Evolutionary conservation across 2,329 filamentous ascomycete species (phyloP), one percentile per base, ranked within the genome.

Genomic region (Aspergillus uvarum): DNA sequence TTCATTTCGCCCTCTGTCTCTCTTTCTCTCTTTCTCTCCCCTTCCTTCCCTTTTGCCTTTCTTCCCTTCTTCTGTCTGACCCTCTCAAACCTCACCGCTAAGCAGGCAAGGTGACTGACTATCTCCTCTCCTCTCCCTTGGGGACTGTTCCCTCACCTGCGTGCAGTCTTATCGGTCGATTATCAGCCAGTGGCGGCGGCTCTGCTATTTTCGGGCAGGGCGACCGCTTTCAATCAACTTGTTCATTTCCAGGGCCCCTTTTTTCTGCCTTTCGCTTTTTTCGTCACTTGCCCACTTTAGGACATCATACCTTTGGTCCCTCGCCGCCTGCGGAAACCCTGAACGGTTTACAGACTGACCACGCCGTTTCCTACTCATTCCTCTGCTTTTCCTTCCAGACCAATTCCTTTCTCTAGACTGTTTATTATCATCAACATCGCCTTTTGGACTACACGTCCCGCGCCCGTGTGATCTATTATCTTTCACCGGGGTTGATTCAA

Each of bases 231-330:
- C 38, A 44, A 11, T 44, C 38, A 42, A 11, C 24, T 26, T 26
- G 8, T 29, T 29, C 7, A 29, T 44, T 44, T 7, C 38, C 38
- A 49, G 44, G 54, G 21, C 22, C 42, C 19, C 38, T 56, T 56
- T 47, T 54, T 53, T 47, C 56, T 52, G 50, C 51, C 57, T 32
- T 56, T 48, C 26, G 12, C 19, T 29, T 14, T 54, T 44, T 54
- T 22, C 21, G 38, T 47, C 26, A 44, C 35, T 54, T 26, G n/a
- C 54, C 47, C 51, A 16, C 21, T 47, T 54, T 22, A n/a, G 47
- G 24, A 44, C 50, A 53, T 56, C 48, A 47, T 58, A 32, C 51
- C 53, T 49, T n/a, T 44, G 14, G 35, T 44, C 38, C 38, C 38
- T 44, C 38, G 38, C 38, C 38, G 38, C 38, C 38, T 19, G 38